A percentile compares a stretch with the other conserved stretches of the same genome.
These are phyloP conservation scores for Metschnikowia aberdeeniae DNA, from an alignment of 805 yeast species.

Conservation along the genomic window DNA sequence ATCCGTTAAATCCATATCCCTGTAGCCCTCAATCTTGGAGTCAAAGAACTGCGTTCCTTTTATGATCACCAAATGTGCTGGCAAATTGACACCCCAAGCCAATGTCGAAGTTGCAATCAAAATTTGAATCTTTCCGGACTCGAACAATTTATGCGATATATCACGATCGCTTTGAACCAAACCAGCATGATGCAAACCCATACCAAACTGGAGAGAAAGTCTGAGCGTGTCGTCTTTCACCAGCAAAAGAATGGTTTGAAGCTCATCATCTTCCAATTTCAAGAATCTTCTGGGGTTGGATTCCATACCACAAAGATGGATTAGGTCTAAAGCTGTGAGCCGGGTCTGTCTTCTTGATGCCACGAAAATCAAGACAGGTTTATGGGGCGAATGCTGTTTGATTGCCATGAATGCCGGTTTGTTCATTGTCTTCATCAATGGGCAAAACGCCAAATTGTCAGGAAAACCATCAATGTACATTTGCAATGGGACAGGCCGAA, in stretches of 20 bases:
- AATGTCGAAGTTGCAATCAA: conserved; percentile 74
- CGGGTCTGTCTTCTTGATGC: conserved; percentile 82
- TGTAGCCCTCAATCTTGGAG: conserved; percentile 38
- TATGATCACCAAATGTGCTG: conserved; percentile 41
- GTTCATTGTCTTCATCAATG: conserved; percentile 83
- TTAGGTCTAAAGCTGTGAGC: conserved; percentile 72
- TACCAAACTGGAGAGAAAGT: conserved; percentile 65
- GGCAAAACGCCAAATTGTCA: conserved; percentile 75
- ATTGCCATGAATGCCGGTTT: conserved; percentile 91
- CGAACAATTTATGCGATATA: conserved; percentile 66
- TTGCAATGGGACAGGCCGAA: conserved; percentile 79
- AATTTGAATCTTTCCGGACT: conserved; percentile 65
- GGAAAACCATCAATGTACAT: conserved; percentile 88
- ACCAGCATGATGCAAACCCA: conserved; percentile 82
- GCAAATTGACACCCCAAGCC: conserved; percentile 85
- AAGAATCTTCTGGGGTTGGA: conserved; percentile 70
- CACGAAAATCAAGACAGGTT: conserved; percentile 82
- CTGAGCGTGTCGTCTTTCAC: conserved; percentile 83
- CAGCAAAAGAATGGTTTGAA: conserved; percentile 43
- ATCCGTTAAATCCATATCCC: conserved; percentile 80
- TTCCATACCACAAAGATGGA: conserved; percentile 76
- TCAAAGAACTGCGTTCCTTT: conserved; percentile 69
- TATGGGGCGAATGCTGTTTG: conserved; percentile 80
- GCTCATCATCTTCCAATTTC: conserved; percentile 60
- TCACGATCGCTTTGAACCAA: conserved; percentile 68